phyloP scores from a whole-genome alignment of 2,329 filamentous ascomycete species.

The Tothia fuscella region DNA sequence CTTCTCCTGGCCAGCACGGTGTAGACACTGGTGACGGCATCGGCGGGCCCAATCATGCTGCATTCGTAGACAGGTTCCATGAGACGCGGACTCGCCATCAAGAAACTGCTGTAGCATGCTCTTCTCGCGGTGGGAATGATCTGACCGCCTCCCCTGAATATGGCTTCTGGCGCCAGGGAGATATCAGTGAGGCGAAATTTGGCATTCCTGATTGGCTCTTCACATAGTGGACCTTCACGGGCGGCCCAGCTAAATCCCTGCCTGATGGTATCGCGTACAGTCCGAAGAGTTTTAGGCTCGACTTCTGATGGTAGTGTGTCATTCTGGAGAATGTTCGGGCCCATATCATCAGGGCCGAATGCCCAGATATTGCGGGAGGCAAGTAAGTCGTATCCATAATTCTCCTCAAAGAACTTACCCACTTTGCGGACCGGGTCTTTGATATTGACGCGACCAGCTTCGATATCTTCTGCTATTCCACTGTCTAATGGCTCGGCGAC shows the following conservation, averaged over 20 bases:
- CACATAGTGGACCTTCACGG: conserved; percentile 87
- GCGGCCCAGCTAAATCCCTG: conserved; percentile 97
- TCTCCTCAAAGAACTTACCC: conserved; percentile 93
- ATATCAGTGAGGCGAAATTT: conserved; percentile 96
- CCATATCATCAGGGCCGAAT: conserved; percentile 89
- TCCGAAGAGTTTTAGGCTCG: conserved; percentile 79
- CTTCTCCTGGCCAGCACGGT: conserved; percentile 79
- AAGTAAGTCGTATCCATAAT: conserved; percentile 92
- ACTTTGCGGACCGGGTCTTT: conserved; percentile 86
- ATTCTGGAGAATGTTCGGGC: conserved; percentile 91
- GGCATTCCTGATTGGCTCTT: conserved; percentile 97
- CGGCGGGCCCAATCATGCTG: conserved; percentile 83
- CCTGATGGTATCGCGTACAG: conserved; percentile 81
- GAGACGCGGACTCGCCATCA: conserved; percentile 89
- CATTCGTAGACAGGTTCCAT: conserved; percentile 96
- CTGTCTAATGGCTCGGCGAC: conserved; percentile 91
- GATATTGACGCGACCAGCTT: conserved; percentile 80
- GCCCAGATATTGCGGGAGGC: conserved; percentile 96
- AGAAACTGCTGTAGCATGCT: conserved; percentile 88
- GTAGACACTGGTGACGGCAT: conserved; percentile 79
- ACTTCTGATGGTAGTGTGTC: conserved; percentile 91
- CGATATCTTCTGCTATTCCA: conserved; percentile 89
- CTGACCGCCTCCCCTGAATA: conserved; percentile 89
- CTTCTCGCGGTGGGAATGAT: conserved; percentile 91
- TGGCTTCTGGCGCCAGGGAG: conserved; percentile 73